phyloP scores from a whole-genome alignment of 352 stramenopile genomes.

The Thraustotheca clavata region DNA sequence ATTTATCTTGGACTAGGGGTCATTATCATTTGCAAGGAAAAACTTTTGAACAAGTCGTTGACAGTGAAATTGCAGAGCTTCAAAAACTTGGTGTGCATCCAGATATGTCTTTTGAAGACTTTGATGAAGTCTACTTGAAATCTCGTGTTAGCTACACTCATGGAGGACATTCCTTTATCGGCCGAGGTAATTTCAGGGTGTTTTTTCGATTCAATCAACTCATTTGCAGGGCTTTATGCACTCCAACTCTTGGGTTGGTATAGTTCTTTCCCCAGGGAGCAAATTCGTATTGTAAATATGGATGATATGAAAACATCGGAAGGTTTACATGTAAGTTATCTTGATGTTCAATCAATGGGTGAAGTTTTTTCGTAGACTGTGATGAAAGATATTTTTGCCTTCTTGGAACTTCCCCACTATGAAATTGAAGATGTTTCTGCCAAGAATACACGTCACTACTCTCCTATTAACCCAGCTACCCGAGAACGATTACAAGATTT shows the following conservation, averaged over 20 bases:
- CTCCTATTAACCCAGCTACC: conserved; percentile 45
- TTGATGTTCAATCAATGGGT: background rate
- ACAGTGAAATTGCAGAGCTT: conserved; percentile 62
- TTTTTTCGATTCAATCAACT: background rate
- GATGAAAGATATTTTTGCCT: conserved; percentile 79
- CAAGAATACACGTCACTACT: conserved; percentile 86
- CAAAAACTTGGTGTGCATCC: conserved; percentile 47
- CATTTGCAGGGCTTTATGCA: conserved; percentile 88
- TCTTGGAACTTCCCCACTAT: conserved; percentile 75
- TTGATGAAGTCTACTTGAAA: conserved; percentile 53
- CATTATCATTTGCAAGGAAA: conserved; percentile 52
- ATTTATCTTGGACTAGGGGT: conserved; percentile 24
- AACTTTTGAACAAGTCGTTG: conserved; percentile 65
- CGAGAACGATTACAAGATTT: conserved; percentile 56
- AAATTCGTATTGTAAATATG: conserved; percentile 89
- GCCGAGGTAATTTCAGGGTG: conserved; percentile 26
- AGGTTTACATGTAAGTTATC: conserved; percentile 44
- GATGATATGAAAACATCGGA: conserved; percentile 87
- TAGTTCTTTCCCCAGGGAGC: conserved; percentile 74
- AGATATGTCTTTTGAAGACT: conserved; percentile 64
- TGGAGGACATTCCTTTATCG: conserved; percentile 74
- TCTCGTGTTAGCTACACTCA: conserved; percentile 40
- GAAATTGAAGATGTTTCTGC: conserved; percentile 67
- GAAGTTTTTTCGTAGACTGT: conserved; percentile 34
- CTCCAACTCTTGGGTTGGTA: conserved; percentile 92